Evolutionary conservation across 225 moss, liverwort and hornwort genomes (phyloP), one percentile per base, ranked within the genome.

Genomic region (Anthoceros angustus): DNA sequence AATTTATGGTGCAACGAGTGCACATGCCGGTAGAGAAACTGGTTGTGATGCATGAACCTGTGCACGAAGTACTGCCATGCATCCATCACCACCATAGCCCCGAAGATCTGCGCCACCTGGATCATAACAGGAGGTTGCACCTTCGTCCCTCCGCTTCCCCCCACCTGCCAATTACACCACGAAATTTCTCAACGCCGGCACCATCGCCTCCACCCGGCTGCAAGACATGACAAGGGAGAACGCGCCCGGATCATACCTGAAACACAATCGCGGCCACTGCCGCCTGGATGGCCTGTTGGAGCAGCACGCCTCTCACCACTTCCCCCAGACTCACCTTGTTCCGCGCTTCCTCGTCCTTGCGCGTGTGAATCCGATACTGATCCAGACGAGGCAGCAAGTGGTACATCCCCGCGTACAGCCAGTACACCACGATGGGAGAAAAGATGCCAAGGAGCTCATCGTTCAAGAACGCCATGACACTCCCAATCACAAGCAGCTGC

Each of bases 61-160:
- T 98, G 92, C n/a, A 81, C 74, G 61, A 92, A 84, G 43, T 98
- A 98, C 75, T 98, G 89, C 89, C 92, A 98, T 24, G 86, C 86
- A 70, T 92, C 98, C 92, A 98, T 98, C 3, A 92, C 72, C 40
- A 86, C 64, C 92, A 92, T 92, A 8, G 89, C 98, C 72, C 78
- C 70, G 62, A 87, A 21, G 20, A 89, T 68, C 77, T 98, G 98
- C 8, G 84, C 50, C 0, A 72, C 62, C 64, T 77, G 83, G 43
- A 71, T 69, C 72, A 83, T 50, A 14, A 79, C 12, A 5, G 68
- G 64, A 9, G 81, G 86, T 74, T 92, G 88, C 69, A 77, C 66
- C 41, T 75, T 63, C 63, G 77, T 63, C 70, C 60, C 81, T 32
- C 70, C 85, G 70, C 75, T 76, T 24, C 88, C 76, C 3, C 86